A percentile compares a stretch with the other conserved stretches of the same genome.
phyloP scores from a whole-genome alignment of 768 basidiomycete species.

The Dioszegia hungarica region DNA sequence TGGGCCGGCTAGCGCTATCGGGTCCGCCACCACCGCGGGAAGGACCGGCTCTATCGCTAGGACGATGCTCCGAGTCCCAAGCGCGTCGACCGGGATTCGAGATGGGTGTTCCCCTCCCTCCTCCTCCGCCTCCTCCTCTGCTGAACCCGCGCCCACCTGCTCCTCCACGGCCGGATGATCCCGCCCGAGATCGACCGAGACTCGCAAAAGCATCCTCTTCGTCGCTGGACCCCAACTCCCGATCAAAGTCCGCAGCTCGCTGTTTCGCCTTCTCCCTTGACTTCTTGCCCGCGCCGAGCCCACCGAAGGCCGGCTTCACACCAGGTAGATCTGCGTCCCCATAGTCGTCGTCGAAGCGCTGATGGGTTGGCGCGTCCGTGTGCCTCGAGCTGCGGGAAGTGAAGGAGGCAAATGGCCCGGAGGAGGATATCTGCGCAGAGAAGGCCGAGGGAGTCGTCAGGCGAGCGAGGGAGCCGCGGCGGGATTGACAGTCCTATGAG shows the following conservation, averaged over 20 bases:
- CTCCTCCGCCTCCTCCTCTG: neutral
- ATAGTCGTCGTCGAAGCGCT: neutral
- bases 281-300: conserved; percentile 28
- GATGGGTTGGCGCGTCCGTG: neutral
- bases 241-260: conserved; percentile 1
- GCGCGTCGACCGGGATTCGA: neutral
- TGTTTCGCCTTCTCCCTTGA: conserved; percentile 24
- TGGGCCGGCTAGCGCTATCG: too few species aligned
- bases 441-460: conserved; percentile 34
- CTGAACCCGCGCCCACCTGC: too few species aligned
- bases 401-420: conserved; percentile 24
- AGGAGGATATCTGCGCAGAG: conserved; percentile 19
- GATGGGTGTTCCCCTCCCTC: conserved; percentile 2
- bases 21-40: too few species aligned
- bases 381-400: neutral
- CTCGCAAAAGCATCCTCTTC: conserved; percentile 26
- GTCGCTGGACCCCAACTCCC: conserved; percentile 9
- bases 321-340: conserved; percentile 26
- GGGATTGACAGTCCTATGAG: conserved; percentile 28
- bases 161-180: too few species aligned
- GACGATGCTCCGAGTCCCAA: conserved; percentile 7
- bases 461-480: conserved; percentile 25
- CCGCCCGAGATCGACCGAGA: neutral
- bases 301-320: conserved; percentile 14
- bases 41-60: neutral